Conservation (phyloP, 345 rosid genomes). For the Lepidium sativum region DNA sequence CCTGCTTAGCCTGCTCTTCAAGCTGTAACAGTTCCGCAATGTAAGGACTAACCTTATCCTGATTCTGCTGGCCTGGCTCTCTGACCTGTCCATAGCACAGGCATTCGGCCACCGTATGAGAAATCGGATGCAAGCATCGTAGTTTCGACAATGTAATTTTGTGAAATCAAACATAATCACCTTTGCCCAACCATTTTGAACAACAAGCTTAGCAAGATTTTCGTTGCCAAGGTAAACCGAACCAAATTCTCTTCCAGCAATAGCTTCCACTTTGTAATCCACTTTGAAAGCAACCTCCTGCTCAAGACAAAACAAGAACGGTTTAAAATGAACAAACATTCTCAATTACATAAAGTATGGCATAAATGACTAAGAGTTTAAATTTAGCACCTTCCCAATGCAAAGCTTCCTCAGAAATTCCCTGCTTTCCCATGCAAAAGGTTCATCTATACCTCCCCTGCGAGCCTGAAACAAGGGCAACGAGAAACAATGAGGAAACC, state of each 20-base stretch:
- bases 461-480: conserved; percentile 48
- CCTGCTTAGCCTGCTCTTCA: conserved; percentile 76
- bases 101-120: not conserved
- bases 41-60: conserved; percentile 89
- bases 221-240: conserved; percentile 75
- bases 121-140: conserved; percentile 3
- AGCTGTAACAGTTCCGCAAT: conserved; percentile 50
- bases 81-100: conserved; percentile 50
- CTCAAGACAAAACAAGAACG: not conserved
- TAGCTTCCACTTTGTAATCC: conserved; percentile 65
- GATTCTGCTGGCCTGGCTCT: conserved; percentile 73
- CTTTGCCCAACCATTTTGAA: conserved; percentile 91
- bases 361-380: not conserved
- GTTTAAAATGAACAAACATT: not conserved
- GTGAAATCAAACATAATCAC: conserved; percentile 26
- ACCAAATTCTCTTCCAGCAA: conserved; percentile 80
- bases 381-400: conserved; percentile 72
- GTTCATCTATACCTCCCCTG: conserved; percentile 81
- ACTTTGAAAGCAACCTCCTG: conserved; percentile 90
- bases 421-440: conserved; percentile 96
- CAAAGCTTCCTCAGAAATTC: conserved; percentile 90
- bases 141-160: not conserved
- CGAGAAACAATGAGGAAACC: not conserved
- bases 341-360: not conserved
- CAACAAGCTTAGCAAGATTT: conserved; percentile 69